Evolutionary conservation across 768 basidiomycete genomes (phyloP).

Genomic region (Kwoniella sp.): DNA sequence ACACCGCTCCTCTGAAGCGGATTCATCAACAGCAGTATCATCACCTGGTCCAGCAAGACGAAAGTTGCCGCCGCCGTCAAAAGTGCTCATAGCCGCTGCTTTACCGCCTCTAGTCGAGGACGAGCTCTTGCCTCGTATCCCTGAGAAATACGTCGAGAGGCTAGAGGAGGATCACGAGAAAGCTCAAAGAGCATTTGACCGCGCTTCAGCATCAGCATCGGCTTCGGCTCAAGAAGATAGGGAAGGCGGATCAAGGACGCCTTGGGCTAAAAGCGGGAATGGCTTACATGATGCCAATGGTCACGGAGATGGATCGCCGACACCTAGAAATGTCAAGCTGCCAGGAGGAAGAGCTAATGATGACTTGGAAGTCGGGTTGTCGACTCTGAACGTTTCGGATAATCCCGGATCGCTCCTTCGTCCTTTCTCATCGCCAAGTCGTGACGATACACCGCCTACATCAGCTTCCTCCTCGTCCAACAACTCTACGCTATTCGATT

Average conservation of each 20-base stretch:
- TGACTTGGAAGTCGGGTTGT: slow-evolving; percentile 34
- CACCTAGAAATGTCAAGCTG: neutral
- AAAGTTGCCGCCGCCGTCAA: slow-evolving; percentile 22
- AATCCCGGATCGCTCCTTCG: slow-evolving; percentile 1
- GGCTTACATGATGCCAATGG: neutral
- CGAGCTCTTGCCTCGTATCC: slow-evolving; percentile 37
- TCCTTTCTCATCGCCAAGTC: neutral
- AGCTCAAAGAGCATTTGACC: slow-evolving; percentile 30
- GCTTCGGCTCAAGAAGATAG: neutral
- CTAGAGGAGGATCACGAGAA: slow-evolving; percentile 46
- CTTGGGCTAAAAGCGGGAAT: slow-evolving; percentile 14
- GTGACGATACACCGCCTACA: slow-evolving; percentile 25
- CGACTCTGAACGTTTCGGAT: slow-evolving; percentile 40
- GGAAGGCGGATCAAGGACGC: slow-evolving; percentile 15
- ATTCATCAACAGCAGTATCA: neutral
- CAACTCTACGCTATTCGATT: slow-evolving; percentile 19
- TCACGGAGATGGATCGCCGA: slow-evolving; percentile 8
- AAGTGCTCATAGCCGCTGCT: slow-evolving; percentile 37
- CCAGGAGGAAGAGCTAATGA: neutral
- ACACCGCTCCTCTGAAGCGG: neutral
- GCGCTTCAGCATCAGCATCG: neutral
- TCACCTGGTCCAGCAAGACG: slow-evolving; percentile 5
- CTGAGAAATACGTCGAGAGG: slow-evolving; percentile 49
- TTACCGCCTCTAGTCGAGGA: slow-evolving; percentile 43
- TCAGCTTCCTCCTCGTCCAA: slow-evolving; percentile 20